phyloP scores from a whole-genome alignment of 441 rosid species.

The Adansonia gregorii region DNA sequence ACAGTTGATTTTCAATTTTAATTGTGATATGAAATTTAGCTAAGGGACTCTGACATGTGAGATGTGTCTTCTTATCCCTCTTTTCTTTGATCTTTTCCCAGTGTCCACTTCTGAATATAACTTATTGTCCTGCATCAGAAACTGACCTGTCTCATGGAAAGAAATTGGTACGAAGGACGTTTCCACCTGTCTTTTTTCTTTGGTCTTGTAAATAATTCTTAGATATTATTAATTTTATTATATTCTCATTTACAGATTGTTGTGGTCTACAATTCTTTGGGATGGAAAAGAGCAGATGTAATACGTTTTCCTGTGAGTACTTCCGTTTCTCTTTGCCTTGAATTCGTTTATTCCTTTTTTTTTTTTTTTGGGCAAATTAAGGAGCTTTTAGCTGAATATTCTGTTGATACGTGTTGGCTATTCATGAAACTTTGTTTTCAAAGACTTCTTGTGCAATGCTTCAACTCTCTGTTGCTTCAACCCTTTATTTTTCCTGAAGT shows the following conservation, averaged over 20 bases:
- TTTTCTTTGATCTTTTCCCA: conserved; percentile 37
- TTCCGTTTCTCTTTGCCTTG: conserved; percentile 27
- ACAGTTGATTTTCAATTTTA: conserved; percentile 11
- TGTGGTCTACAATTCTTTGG: conserved; percentile 90
- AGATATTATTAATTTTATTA: conserved; percentile 22
- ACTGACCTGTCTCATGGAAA: conserved; percentile 60
- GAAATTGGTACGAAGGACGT: conserved; percentile 64
- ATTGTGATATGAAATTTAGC: conserved; percentile 7
- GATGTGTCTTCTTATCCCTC: conserved; percentile 13
- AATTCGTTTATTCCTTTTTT: neutral
- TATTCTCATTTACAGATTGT: conserved; percentile 55
- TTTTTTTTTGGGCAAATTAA: neutral
- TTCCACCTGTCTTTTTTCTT: conserved; percentile 21
- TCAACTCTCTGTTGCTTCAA: conserved; percentile 7
- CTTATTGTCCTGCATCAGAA: conserved; percentile 94
- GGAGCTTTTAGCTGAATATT: conserved; percentile 6
- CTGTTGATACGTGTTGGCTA: conserved; percentile 20
- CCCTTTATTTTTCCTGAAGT: conserved; percentile 5
- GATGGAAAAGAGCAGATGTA: conserved; percentile 92
- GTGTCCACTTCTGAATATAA: conserved; percentile 98
- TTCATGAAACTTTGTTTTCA: conserved; percentile 16
- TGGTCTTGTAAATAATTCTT: conserved; percentile 24
- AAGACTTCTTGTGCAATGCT: conserved; percentile 17
- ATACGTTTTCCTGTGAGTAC: conserved; percentile 86
- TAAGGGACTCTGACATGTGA: conserved; percentile 21